Evolutionary conservation across 768 basidiomycete species (phyloP).

Genomic region (Amanita phalloides): DNA sequence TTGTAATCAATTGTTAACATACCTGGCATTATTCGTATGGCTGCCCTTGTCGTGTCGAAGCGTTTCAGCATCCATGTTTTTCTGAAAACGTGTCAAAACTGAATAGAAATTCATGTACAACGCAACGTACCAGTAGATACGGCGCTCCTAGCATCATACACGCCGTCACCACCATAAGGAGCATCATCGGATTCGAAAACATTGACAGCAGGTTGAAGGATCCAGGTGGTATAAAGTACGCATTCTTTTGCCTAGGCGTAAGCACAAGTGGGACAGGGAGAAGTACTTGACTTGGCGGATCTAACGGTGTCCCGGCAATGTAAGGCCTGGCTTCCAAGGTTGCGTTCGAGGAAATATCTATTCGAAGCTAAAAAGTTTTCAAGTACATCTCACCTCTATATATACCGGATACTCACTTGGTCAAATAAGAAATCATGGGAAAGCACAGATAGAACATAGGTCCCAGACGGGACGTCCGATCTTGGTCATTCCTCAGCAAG

Average conservation of each 20-base stretch:
- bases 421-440: slow-evolving; percentile 65
- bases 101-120: not conserved
- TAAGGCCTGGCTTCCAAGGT: slow-evolving; percentile 48
- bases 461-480: slow-evolving; percentile 56
- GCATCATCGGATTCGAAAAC: slow-evolving; percentile 79
- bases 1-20: slow-evolving; percentile 29
- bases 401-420: slow-evolving; percentile 31
- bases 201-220: slow-evolving; percentile 68
- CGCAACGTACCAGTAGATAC: slow-evolving; percentile 52
- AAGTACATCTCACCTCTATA: not conserved
- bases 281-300: slow-evolving; percentile 40
- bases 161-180: slow-evolving; percentile 62
- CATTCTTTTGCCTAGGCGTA: slow-evolving; percentile 40
- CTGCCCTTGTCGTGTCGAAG: slow-evolving; percentile 54
- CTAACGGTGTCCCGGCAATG: slow-evolving; percentile 56
- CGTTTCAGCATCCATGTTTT: slow-evolving; percentile 65
- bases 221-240: slow-evolving; percentile 59
- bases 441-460: slow-evolving; percentile 56
- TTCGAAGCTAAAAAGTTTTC: slow-evolving; percentile 38
- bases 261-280: slow-evolving; percentile 56
- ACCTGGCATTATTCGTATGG: slow-evolving; percentile 42
- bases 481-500: slow-evolving; percentile 23
- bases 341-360: slow-evolving; percentile 42
- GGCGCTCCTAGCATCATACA: slow-evolving; percentile 64
- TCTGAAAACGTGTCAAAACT: slow-evolving; percentile 28